A percentile compares a stretch with the other conserved stretches of the same genome.
Evolutionary conservation across 225 moss, liverwort and hornwort genomes (phyloP).

Genomic region (Rhytidiadelphus loreus): DNA sequence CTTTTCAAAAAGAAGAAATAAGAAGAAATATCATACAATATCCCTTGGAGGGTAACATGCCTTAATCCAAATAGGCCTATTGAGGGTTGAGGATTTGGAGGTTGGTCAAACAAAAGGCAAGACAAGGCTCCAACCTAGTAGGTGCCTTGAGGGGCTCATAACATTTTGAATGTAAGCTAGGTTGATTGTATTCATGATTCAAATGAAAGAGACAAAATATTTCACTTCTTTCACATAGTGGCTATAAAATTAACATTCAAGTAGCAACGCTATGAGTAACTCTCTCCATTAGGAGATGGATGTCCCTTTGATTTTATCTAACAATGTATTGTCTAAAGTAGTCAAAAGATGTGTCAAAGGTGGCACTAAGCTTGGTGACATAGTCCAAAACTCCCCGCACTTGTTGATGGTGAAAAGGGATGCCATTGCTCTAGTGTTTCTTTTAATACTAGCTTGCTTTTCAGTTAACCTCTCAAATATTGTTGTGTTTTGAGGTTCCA

Average conservation of each 20-base stretch:
- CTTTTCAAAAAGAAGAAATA: fast-evolving
- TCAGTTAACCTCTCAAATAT: neutral
- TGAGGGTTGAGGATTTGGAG: fast-evolving
- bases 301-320: fast-evolving
- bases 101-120: neutral
- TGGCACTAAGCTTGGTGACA: neutral
- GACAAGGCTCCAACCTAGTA: fast-evolving
- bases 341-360: neutral
- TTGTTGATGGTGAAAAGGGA: neutral
- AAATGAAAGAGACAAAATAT: neutral
- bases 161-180: neutral
- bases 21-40: neutral
- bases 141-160: fast-evolving
- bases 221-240: neutral
- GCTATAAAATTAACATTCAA: neutral
- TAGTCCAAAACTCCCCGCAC: neutral
- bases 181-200: neutral
- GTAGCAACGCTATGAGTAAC: fast-evolving
- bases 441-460: neutral
- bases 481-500: neutral
- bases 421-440: neutral
- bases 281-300: neutral
- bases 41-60: fast-evolving
- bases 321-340: neutral
- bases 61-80: fast-evolving